Evolutionary conservation across 2,329 filamentous ascomycete genomes (phyloP), one percentile per base, ranked within the genome.

Genomic region (Nemania sp.): DNA sequence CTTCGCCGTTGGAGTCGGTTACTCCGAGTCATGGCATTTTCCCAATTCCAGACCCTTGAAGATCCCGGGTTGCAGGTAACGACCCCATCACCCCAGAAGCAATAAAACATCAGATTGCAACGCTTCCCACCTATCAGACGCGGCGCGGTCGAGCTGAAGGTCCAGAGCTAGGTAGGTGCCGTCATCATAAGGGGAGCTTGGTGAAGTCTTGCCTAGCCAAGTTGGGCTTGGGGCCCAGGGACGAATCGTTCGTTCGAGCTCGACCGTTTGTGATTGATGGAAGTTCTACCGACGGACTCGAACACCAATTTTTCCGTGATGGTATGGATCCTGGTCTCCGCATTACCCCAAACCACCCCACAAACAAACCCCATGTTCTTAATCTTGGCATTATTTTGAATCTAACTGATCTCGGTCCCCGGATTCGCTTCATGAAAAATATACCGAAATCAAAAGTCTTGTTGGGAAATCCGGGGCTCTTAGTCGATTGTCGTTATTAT

Each of bases 191-290:
- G 15, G n/a, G 14, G 31, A 26, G 40, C 15, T 11, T 43, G 19
- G 28, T 14, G 12, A 23, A 41, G 15, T 23, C 19, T 26, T 45
- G 19, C 22, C n/a, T 22, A 40, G 14, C 41, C 37, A 3, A 33
- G 24, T 45, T 15, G 15, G 28, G 28, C 44, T 22, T 49, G 12
- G 26, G 24, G n/a, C 19, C 7, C 14, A 36, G 14, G 37, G 24
- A 14, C n/a, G 17, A 41, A 23, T 17, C 12, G 24, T 5, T 15
- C 19, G 5, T 24, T 44, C n/a, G 17, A 19, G 33, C 49, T 49
- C 36, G 33, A 31, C 20, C 3, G 5, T 11, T 23, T 46, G n/a
- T 63, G 60, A 64, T 63, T 63, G 61, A 64, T 57, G 61, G 61
- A 63, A 60, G 49, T 55, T 55, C 24, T 51, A 36, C 3, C n/a